Percentiles rank a stretch among this genome's conserved stretches.
Conservation (phyloP, 2,329 filamentous ascomycete genomes). For the Arthrobotrys sphaeroides region DNA sequence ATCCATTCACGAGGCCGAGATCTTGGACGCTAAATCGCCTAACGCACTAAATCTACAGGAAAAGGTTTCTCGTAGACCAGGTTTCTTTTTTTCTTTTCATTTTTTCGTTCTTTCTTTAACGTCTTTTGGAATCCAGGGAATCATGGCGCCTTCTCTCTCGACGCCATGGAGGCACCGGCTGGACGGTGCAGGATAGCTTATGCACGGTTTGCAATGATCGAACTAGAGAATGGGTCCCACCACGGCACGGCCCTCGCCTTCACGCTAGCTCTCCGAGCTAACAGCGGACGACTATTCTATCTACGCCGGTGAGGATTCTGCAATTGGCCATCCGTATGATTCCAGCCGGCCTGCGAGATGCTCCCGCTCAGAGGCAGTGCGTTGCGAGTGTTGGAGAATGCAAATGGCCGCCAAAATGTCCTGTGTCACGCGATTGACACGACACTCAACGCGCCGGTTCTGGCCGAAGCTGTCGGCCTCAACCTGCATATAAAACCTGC, state of each 20-base stretch:
- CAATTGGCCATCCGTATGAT: too few relatives aligned
- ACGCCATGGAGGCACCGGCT: not conserved
- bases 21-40: constrained; percentile 9
- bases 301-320: too few relatives aligned
- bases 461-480: constrained; percentile 5
- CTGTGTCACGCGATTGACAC: constrained; percentile 51
- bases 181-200: constrained; percentile 17
- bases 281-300: not conserved
- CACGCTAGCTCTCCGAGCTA: not conserved
- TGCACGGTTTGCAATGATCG: constrained; percentile 32
- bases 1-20: not conserved
- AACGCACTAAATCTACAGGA: not conserved
- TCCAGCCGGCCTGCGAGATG: too few relatives aligned
- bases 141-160: not conserved
- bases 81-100: not conserved
- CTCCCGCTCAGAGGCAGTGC: too few relatives aligned
- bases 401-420: constrained; percentile 14
- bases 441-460: constrained; percentile 48
- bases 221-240: constrained; percentile 15
- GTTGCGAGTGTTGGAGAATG: constrained; percentile 43
- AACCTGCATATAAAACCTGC: constrained; percentile 19
- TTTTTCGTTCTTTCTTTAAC: not conserved
- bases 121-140: not conserved
- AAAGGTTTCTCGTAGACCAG: not conserved
- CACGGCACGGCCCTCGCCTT: constrained; percentile 25